Percentiles rank a stretch among this genome's conserved stretches.
Conservation (phyloP, 2,329 filamentous ascomycete species). For the Colletotrichum costaricense region DNA sequence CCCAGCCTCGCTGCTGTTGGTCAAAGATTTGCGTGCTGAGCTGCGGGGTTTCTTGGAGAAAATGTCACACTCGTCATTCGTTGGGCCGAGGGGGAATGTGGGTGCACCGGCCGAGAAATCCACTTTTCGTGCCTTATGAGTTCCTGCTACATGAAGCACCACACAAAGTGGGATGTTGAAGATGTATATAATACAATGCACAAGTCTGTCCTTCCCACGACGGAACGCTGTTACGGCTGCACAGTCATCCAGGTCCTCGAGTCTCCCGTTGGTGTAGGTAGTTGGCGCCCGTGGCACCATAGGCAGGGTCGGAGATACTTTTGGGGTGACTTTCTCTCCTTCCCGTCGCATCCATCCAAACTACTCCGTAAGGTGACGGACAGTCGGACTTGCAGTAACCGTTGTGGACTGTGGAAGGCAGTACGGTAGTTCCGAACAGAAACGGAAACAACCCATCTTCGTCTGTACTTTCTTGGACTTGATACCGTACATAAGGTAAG, state of each 20-base stretch:
- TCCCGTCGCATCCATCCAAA: too few species aligned
- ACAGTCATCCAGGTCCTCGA: conserved; percentile 13
- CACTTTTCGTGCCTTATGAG: conserved; percentile 15
- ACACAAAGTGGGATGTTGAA: neutral
- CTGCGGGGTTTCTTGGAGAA: conserved; percentile 36
- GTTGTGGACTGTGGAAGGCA: neutral
- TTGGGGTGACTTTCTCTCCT: too few species aligned
- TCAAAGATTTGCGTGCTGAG: conserved; percentile 34
- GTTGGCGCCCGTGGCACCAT: too few species aligned
- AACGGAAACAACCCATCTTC: neutral
- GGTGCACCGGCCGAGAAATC: neutral
- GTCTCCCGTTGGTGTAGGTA: neutral
- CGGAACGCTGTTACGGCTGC: neutral
- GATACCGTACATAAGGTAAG: too few species aligned
- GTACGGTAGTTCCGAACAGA: neutral
- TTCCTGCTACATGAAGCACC: neutral
- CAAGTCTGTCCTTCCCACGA: neutral
- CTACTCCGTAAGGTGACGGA: too few species aligned
- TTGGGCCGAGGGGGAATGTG: conserved; percentile 3
- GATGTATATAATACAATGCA: neutral
- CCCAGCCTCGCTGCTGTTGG: conserved; percentile 33
- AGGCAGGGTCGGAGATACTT: too few species aligned
- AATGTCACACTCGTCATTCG: conserved; percentile 27
- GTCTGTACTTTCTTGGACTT: neutral
- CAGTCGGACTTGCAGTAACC: too few species aligned